phyloP scores from a whole-genome alignment of 164 flowering plant genomes.

The Liquidambar formosana region DNA sequence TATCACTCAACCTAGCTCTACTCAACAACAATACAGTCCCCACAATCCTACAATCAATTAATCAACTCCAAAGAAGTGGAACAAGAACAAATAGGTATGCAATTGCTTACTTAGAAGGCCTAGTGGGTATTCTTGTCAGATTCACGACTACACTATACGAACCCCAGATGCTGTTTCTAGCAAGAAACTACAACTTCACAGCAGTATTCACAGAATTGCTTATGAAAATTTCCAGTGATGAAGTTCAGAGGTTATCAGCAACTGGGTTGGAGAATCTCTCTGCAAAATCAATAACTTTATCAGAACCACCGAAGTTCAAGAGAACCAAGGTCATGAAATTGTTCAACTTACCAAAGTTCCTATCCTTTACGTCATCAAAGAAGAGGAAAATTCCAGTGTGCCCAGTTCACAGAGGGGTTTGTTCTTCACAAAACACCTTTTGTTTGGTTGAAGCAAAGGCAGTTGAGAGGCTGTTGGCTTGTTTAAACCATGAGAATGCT shows the following conservation, averaged over 20 bases:
- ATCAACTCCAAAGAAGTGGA: constrained; percentile 46
- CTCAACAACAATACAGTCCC: constrained; percentile 42
- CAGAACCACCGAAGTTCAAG: constrained; percentile 46
- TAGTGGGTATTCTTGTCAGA: constrained; percentile 74
- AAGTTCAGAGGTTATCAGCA: constrained; percentile 69
- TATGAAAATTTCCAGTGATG: constrained; percentile 55
- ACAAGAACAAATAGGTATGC: constrained; percentile 54
- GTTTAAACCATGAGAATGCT: constrained; percentile 60
- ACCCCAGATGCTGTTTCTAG: constrained; percentile 46
- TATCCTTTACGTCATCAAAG: constrained; percentile 32
- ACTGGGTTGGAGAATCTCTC: constrained; percentile 73
- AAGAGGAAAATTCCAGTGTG: constrained; percentile 36
- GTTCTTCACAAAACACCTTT: constrained; percentile 71
- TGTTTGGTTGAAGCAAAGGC: constrained; percentile 72
- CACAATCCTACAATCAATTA: constrained; percentile 35
- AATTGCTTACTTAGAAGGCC: constrained; percentile 61
- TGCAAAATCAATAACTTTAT: constrained; percentile 48
- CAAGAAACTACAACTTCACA: constrained; percentile 51
- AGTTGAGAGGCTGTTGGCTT: constrained; percentile 54
- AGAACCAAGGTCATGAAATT: constrained; percentile 34
- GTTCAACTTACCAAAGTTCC: constrained; percentile 30
- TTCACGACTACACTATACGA: constrained; percentile 70
- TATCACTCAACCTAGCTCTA: constrained; percentile 69
- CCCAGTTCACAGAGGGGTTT: constrained; percentile 69
- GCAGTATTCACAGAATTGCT: constrained; percentile 58